Conservation (phyloP, 2,329 filamentous ascomycete species). For the Penicillium sp. region DNA sequence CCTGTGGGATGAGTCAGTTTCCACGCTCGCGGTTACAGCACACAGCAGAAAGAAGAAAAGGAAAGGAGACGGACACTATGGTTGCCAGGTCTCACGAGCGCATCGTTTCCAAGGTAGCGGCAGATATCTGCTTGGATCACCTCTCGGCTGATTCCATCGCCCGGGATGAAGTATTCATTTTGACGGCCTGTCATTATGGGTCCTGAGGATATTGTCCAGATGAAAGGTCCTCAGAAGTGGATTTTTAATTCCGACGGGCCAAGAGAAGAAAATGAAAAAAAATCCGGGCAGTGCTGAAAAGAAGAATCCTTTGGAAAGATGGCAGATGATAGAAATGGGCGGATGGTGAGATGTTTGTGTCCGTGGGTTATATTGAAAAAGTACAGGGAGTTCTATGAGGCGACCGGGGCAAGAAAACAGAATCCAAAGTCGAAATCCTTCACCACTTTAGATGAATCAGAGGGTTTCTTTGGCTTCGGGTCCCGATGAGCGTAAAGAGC, state of each 20-base stretch:
- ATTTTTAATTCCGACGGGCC: slow-evolving; percentile 34
- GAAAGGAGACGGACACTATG: slow-evolving; percentile 67
- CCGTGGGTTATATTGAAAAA: slow-evolving; percentile 31
- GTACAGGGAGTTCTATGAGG: slow-evolving; percentile 31
- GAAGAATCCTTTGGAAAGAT: slow-evolving; percentile 16
- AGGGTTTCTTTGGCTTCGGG: slow-evolving; percentile 8
- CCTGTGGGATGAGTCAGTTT: slow-evolving; percentile 55
- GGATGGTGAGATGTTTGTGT: slow-evolving; percentile 20
- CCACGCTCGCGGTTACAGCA: slow-evolving; percentile 21
- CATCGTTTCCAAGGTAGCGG: slow-evolving; percentile 82
- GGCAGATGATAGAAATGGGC: slow-evolving; percentile 14
- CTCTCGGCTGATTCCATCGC: slow-evolving; percentile 81
- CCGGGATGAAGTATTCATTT: slow-evolving; percentile 81
- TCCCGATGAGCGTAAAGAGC: slow-evolving; percentile 6
- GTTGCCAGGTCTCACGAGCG: slow-evolving; percentile 74
- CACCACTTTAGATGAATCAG: slow-evolving; percentile 25
- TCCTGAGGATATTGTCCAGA: slow-evolving; percentile 2
- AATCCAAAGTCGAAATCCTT: slow-evolving; percentile 21
- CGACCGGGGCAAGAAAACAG: slow-evolving; percentile 16
- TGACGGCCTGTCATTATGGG: slow-evolving; percentile 54
- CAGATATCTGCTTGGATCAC: slow-evolving; percentile 86
- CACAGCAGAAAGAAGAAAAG: slow-evolving; percentile 18
- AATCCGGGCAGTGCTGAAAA: slow-evolving; percentile 24
- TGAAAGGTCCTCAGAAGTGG: slow-evolving; percentile 27
- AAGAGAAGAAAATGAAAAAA: slow-evolving; percentile 29